Evolutionary conservation across 176 grass and related monocot genomes (phyloP).

Genomic region (Eragrostis nindensis): DNA sequence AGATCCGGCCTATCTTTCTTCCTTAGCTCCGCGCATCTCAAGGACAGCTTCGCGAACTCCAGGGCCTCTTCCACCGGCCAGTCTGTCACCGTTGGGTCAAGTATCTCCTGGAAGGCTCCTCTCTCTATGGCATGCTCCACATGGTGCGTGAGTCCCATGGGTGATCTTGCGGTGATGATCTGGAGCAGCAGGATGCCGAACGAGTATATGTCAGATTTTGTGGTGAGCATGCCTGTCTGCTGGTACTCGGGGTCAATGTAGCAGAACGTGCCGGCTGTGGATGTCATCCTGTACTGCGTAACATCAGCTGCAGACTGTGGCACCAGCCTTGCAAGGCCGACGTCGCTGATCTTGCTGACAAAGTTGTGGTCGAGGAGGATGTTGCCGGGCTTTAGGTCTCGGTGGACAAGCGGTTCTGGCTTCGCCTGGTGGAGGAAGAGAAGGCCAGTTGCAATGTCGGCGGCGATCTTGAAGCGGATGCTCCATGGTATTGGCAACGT

Average conservation of each 20-base stretch:
- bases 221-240: constrained; percentile 87
- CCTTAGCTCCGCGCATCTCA: constrained; percentile 72
- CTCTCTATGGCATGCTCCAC: constrained; percentile 68
- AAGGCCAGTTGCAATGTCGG: constrained; percentile 76
- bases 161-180: constrained; percentile 79
- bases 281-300: constrained; percentile 89
- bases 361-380: constrained; percentile 94
- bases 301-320: constrained; percentile 63
- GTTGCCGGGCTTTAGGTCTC: constrained; percentile 93
- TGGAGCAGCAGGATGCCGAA: constrained; percentile 84
- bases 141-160: constrained; percentile 82
- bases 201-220: constrained; percentile 87
- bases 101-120: constrained; percentile 69
- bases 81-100: constrained; percentile 62
- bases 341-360: constrained; percentile 89
- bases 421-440: constrained; percentile 90
- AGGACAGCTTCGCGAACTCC: constrained; percentile 55
- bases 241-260: constrained; percentile 98
- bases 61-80: constrained; percentile 82
- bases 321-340: constrained; percentile 84
- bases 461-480: constrained; percentile 78
- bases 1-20: constrained; percentile 84
- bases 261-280: constrained; percentile 82
- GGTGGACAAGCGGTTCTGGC: constrained; percentile 87
- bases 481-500: constrained; percentile 72